phyloP scores from a whole-genome alignment of 2,329 filamentous ascomycete genomes.

The Thielaviopsis musarum region DNA sequence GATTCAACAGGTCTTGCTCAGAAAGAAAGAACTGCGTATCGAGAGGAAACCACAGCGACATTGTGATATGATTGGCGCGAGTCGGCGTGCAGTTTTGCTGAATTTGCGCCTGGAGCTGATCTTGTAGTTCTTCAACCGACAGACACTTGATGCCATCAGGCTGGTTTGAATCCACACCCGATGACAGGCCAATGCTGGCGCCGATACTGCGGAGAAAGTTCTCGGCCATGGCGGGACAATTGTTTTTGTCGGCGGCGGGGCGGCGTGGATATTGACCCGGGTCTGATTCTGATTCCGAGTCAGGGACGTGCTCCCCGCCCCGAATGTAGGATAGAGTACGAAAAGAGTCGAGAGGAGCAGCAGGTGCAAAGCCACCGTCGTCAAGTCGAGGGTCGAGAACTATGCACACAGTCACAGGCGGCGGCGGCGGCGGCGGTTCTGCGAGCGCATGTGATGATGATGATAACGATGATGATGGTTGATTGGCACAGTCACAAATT shows the following conservation, averaged over 20 bases:
- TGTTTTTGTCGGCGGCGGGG: not conserved
- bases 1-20: conserved; percentile 21
- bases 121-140: conserved; percentile 29
- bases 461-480: not conserved
- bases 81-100: conserved; percentile 27
- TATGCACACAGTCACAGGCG: too few species aligned
- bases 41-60: conserved; percentile 29
- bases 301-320: not conserved
- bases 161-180: too few species aligned
- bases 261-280: not conserved
- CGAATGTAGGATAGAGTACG: not conserved
- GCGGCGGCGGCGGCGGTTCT: not conserved
- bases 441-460: not conserved
- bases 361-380: not conserved
- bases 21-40: conserved; percentile 16
- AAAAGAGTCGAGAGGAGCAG: not conserved
- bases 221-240: conserved; percentile 1
- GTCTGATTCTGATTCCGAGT: not conserved
- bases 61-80: conserved; percentile 32
- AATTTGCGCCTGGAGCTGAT: conserved; percentile 26
- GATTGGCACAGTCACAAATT: not conserved
- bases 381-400: too few species aligned
- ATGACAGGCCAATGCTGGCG: not conserved
- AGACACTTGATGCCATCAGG: conserved; percentile 14
- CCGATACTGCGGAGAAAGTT: not conserved